These are phyloP conservation scores for Helminthosporium solani DNA, from an alignment of 2,329 filamentous ascomycete species.

Conservation along the genomic window DNA sequence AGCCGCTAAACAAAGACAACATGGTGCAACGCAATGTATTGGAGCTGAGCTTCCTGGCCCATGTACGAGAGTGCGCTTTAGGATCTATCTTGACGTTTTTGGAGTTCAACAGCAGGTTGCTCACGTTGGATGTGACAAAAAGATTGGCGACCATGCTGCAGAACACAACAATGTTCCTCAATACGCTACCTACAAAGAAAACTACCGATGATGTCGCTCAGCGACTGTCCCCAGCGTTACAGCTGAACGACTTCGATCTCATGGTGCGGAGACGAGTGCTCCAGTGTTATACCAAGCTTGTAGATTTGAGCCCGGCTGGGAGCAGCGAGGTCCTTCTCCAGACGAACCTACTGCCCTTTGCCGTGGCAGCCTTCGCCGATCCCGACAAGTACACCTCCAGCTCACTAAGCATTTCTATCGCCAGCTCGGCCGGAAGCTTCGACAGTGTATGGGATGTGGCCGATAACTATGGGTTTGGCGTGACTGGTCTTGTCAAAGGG, in stretches of 20 bases:
- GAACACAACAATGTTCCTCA: slow-evolving; percentile 88
- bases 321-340: slow-evolving; percentile 84
- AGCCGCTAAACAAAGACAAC: slow-evolving; percentile 90
- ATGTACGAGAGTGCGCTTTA: slow-evolving; percentile 91
- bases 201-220: slow-evolving; percentile 83
- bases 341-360: slow-evolving; percentile 85
- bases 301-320: slow-evolving; percentile 82
- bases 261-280: slow-evolving; percentile 92
- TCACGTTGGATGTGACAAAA: slow-evolving; percentile 93
- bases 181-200: slow-evolving; percentile 78
- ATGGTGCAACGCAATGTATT: slow-evolving; percentile 78
- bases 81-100: slow-evolving; percentile 90
- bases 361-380: slow-evolving; percentile 89
- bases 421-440: slow-evolving; percentile 83
- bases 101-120: slow-evolving; percentile 85
- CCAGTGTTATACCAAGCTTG: slow-evolving; percentile 90
- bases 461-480: slow-evolving; percentile 92
- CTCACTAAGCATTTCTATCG: slow-evolving; percentile 86
- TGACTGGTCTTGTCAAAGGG: slow-evolving; percentile 79
- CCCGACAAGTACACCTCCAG: slow-evolving; percentile 84
- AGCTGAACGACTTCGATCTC: slow-evolving; percentile 84
- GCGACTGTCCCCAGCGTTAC: slow-evolving; percentile 78
- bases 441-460: slow-evolving; percentile 94
- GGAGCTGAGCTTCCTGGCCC: slow-evolving; percentile 88
- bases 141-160: slow-evolving; percentile 92